A percentile compares a stretch with the other conserved stretches of the same genome.
These are phyloP conservation scores for Endothia cerciana DNA, from an alignment of 2,329 filamentous ascomycete species.

Conservation along the genomic window DNA sequence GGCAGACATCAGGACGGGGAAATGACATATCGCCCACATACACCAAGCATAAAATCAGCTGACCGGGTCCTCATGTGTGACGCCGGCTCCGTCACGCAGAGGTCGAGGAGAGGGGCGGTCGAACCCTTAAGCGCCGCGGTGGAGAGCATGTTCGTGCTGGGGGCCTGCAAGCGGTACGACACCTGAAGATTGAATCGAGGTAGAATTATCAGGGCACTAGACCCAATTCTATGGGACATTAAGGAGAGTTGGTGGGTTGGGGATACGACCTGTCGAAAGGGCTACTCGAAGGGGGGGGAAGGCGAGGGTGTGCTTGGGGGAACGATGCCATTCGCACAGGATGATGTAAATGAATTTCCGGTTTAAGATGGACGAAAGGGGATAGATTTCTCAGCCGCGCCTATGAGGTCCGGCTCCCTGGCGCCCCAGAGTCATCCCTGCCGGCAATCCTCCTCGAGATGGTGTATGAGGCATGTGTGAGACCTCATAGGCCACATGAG, in stretches of 20 bases:
- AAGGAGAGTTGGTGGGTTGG: background rate
- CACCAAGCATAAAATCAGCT: conserved; percentile 21
- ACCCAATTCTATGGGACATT: background rate
- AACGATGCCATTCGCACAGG: conserved; percentile 10
- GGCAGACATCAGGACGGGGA: background rate
- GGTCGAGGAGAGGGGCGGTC: conserved; percentile 12
- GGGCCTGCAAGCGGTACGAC: background rate
- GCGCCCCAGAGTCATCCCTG: conserved; percentile 18
- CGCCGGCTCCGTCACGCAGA: conserved; percentile 18
- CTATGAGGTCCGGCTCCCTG: conserved; percentile 12
- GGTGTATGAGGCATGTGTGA: conserved; percentile 17
- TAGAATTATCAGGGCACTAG: background rate
- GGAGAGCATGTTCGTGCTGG: conserved; percentile 16
- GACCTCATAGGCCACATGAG: conserved; percentile 24
- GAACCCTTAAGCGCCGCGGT: conserved; percentile 21
- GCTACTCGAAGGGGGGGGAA: background rate
- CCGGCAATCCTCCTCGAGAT: background rate
- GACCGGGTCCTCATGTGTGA: conserved; percentile 27
- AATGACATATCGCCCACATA: conserved; percentile 7
- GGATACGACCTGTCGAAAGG: background rate
- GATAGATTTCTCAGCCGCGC: conserved; percentile 15
- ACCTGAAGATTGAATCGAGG: background rate
- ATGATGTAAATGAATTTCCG: background rate
- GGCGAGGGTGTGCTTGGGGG: background rate
- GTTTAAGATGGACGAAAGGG: conserved; percentile 16